Evolutionary conservation across 768 basidiomycete genomes (phyloP).

Genomic region (Termitomyces sp.): DNA sequence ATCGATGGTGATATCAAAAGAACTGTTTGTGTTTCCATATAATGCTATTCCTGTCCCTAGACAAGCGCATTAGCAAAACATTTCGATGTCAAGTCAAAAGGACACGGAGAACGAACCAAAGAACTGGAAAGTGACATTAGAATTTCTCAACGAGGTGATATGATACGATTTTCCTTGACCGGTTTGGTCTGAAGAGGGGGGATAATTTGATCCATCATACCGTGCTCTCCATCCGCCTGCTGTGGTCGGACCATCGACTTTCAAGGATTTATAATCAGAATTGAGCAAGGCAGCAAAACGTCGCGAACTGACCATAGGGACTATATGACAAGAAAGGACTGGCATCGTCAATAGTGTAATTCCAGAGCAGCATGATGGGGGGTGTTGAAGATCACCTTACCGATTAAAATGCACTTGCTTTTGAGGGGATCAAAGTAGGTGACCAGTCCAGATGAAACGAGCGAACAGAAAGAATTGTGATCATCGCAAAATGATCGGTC

Average conservation of each 20-base stretch:
- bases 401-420: background rate
- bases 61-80: background rate
- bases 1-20: constrained; percentile 13
- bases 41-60: constrained; percentile 10
- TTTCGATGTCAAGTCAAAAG: background rate
- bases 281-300: background rate
- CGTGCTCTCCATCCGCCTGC: constrained; percentile 11
- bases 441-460: constrained; percentile 3
- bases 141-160: constrained; percentile 9
- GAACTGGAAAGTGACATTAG: constrained; percentile 13
- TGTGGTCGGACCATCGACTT: constrained; percentile 6
- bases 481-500: constrained; percentile 1
- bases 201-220: constrained; percentile 8
- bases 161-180: constrained; percentile 12
- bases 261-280: background rate
- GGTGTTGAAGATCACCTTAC: constrained; percentile 5
- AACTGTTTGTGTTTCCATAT: constrained; percentile 9
- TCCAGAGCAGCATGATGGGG: constrained; percentile 17
- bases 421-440: background rate
- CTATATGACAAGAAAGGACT: constrained; percentile 15
- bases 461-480: background rate
- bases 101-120: constrained; percentile 4
- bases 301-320: constrained; percentile 8
- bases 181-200: constrained; percentile 4
- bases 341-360: constrained; percentile 14